Conservation (phyloP, 495 filamentous ascomycete genomes). For the Gamarada debralockiae region DNA sequence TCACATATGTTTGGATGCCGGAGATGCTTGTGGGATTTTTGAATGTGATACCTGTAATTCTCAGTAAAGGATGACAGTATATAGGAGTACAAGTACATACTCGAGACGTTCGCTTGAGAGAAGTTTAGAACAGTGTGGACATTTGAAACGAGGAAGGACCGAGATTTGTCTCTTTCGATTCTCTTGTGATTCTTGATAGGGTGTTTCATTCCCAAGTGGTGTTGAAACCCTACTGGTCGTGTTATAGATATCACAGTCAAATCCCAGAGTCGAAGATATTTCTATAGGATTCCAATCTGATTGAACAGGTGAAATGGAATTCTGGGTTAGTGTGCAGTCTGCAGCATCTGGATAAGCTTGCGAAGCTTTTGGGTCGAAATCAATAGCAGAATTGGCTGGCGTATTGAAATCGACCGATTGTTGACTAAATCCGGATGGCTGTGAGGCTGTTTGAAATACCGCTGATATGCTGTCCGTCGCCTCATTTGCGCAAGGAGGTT, state of each 20-base stretch:
- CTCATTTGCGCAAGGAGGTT: background rate
- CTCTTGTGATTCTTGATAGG: too few relatives aligned
- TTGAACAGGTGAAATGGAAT: background rate
- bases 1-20: background rate
- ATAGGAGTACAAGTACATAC: background rate
- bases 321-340: background rate
- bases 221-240: too few relatives aligned
- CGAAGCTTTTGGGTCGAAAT: background rate
- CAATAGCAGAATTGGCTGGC: slow-evolving; percentile 1
- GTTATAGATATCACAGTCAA: slow-evolving; percentile 31
- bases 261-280: background rate
- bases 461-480: background rate
- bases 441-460: slow-evolving; percentile 1
- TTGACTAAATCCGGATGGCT: background rate
- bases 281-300: background rate
- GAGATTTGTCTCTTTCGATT: too few relatives aligned
- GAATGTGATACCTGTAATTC: background rate
- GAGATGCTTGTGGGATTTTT: background rate
- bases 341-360: slow-evolving; percentile 1
- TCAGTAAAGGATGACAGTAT: background rate
- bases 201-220: too few relatives aligned
- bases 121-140: too few relatives aligned
- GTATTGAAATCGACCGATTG: background rate
- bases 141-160: too few relatives aligned
- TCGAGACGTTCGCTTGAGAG: too few relatives aligned